Conservation (phyloP, 2,329 filamentous ascomycete species). For the Dothideomycetes sp. region DNA sequence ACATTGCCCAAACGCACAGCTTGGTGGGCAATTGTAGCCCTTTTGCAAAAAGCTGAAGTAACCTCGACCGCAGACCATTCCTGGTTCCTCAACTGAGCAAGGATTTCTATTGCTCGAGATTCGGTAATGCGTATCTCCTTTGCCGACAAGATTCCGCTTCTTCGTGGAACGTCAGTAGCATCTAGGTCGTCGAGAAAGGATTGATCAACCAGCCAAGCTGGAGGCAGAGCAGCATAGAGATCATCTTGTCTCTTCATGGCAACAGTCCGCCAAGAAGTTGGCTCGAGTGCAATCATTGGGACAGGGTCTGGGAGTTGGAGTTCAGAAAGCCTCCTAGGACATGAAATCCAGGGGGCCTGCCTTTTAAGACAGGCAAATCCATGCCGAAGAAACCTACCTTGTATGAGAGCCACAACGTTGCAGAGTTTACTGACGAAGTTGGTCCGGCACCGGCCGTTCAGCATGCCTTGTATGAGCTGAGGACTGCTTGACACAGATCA, state of each 20-base stretch:
- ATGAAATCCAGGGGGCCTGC: neutral
- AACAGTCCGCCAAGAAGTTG: conserved; percentile 1
- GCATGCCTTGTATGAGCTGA: neutral
- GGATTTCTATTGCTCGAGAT: conserved; percentile 3
- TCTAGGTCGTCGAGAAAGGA: conserved; percentile 1
- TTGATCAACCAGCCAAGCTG: conserved; percentile 1
- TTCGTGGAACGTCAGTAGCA: neutral
- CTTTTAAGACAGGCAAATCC: neutral
- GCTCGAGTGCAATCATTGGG: neutral
- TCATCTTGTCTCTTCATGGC: conserved; percentile 3
- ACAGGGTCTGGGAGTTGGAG: neutral
- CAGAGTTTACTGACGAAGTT: neutral
- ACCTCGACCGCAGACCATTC: conserved; percentile 37
- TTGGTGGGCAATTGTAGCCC: conserved; percentile 40
- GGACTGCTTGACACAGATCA: neutral
- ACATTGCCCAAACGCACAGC: conserved; percentile 6
- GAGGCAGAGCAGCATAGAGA: conserved; percentile 4
- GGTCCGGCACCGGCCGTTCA: neutral
- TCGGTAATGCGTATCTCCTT: conserved; percentile 8
- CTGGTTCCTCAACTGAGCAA: neutral
- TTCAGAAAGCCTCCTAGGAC: neutral
- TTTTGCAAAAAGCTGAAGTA: conserved; percentile 38
- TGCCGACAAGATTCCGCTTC: conserved; percentile 1
- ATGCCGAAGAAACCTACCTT: neutral
- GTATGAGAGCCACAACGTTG: neutral